Percentiles rank a stretch among this genome's conserved stretches.
These are phyloP conservation scores for Codiaeum variegatum DNA, from an alignment of 441 rosid species.

Conservation along the genomic window DNA sequence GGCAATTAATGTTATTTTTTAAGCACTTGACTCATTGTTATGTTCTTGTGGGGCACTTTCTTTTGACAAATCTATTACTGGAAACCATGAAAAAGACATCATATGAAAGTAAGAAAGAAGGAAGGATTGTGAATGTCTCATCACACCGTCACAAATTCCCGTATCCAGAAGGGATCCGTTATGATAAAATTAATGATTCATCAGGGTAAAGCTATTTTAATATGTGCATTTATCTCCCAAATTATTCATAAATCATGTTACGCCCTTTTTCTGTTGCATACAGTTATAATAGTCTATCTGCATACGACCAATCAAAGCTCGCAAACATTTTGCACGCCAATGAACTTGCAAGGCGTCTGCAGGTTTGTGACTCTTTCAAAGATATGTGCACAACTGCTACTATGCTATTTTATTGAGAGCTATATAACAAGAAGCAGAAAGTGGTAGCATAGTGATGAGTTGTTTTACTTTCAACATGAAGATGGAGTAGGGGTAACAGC, in stretches of 20 bases:
- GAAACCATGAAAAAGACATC: conserved; percentile 64
- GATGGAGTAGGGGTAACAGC: conserved; percentile 32
- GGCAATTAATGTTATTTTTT: background rate
- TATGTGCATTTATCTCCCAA: conserved; percentile 5
- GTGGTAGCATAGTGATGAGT: conserved; percentile 1
- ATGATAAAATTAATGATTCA: conserved; percentile 47
- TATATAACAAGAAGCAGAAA: background rate
- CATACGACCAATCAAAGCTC: conserved; percentile 65
- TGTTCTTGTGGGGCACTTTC: conserved; percentile 56
- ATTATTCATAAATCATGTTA: conserved; percentile 2
- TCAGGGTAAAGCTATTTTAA: conserved; percentile 34
- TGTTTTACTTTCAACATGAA: conserved; percentile 21
- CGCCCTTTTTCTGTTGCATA: background rate
- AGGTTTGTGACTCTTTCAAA: conserved; percentile 32
- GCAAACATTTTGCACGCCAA: conserved; percentile 63
- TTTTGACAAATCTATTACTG: conserved; percentile 53
- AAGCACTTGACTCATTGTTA: background rate
- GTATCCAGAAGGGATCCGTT: conserved; percentile 52
- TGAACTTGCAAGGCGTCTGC: conserved; percentile 49
- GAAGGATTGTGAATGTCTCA: conserved; percentile 57
- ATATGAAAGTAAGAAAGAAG: conserved; percentile 42
- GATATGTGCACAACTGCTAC: background rate
- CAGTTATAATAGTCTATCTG: conserved; percentile 41
- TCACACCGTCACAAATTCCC: conserved; percentile 45
- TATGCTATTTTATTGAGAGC: background rate